Evolutionary conservation across 306 rosid species (phyloP).

Genomic region (Vigna nakashimae): DNA sequence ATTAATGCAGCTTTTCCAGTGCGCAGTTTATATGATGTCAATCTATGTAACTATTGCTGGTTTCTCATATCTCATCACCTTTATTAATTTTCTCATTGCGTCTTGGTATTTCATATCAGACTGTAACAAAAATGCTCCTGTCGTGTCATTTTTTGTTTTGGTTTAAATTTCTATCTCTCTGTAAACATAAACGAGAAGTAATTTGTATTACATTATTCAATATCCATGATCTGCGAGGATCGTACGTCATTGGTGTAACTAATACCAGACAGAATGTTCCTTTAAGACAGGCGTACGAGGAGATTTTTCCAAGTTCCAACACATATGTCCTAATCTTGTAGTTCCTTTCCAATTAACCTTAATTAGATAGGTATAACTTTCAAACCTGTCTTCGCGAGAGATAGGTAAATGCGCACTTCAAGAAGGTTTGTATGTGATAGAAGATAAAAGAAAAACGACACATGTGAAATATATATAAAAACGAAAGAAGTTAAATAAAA

Average conservation of each 20-base stretch:
- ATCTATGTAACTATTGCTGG: constrained; percentile 2
- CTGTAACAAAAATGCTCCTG: constrained; percentile 9
- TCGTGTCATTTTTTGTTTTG: not conserved
- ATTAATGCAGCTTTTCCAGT: constrained; percentile 40
- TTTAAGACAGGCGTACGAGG: constrained; percentile 13
- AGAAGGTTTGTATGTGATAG: not conserved
- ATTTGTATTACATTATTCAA: constrained; percentile 3
- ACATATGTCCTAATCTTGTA: constrained; percentile 3
- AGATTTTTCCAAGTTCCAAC: constrained; percentile 28
- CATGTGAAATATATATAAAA: too few species aligned
- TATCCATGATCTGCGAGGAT: not conserved
- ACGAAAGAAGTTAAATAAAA: too few species aligned
- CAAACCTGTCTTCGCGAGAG: not conserved
- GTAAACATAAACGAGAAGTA: not conserved
- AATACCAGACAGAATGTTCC: constrained; percentile 13
- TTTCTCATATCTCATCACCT: constrained; percentile 15
- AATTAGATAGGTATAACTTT: not conserved
- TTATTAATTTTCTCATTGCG: constrained; percentile 4
- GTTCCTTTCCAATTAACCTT: not conserved
- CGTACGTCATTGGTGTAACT: not conserved
- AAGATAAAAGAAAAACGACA: not conserved
- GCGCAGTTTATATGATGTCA: constrained; percentile 31
- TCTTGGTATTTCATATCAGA: constrained; percentile 31
- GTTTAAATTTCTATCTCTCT: not conserved
- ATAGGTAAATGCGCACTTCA: not conserved